A percentile compares a stretch with the other conserved stretches of the same genome.
Evolutionary conservation across 805 yeast species (phyloP).

Genomic region (Wickerhamomyces bovis): DNA sequence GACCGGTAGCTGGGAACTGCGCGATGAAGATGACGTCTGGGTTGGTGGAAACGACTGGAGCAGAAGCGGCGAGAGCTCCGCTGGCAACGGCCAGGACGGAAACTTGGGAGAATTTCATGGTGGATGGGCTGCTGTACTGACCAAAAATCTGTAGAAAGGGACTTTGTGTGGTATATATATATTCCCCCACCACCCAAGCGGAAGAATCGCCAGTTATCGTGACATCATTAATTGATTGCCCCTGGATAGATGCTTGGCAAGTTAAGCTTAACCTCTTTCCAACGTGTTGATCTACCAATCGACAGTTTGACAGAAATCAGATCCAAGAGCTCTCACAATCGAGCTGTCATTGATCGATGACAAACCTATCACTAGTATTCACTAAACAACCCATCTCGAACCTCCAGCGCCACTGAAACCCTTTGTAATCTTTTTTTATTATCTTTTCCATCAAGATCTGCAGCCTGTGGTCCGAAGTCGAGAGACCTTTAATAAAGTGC

Average conservation of each 20-base stretch:
- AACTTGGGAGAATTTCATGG: neutral
- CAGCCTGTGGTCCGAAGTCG: neutral
- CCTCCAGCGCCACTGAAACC: neutral
- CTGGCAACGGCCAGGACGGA: neutral
- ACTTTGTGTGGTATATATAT: too few species aligned
- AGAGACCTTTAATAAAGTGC: neutral
- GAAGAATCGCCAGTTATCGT: neutral
- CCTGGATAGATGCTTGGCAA: neutral
- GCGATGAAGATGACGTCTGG: neutral
- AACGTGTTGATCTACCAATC: too few species aligned
- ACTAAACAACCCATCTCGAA: too few species aligned
- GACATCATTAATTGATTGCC: neutral
- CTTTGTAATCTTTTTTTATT: neutral
- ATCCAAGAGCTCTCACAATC: neutral
- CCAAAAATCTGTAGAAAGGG: too few species aligned
- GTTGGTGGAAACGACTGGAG: neutral
- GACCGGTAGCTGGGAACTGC: neutral
- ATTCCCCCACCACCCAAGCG: too few species aligned
- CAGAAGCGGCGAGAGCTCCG: neutral
- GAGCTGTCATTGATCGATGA: neutral
- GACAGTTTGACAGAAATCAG: too few species aligned
- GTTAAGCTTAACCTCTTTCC: neutral
- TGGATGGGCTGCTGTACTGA: too few species aligned
- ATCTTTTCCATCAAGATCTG: neutral
- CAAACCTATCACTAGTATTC: too few species aligned